A percentile compares a stretch with the other conserved stretches of the same genome.
phyloP scores from a whole-genome alignment of 129 eudicot genomes.

The Arctium minus region DNA sequence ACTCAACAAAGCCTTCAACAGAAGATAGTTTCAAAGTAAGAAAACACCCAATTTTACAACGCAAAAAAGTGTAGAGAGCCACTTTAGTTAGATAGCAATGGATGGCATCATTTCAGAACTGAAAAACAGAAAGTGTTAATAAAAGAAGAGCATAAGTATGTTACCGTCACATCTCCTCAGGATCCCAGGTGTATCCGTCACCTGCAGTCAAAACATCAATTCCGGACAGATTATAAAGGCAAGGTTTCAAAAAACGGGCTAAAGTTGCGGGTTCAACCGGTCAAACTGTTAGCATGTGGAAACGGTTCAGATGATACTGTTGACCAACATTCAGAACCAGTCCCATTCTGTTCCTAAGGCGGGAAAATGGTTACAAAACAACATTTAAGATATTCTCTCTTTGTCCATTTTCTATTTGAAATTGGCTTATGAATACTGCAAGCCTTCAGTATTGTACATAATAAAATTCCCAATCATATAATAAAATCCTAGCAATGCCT shows the following conservation, averaged over 20 bases:
- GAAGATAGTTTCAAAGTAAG: background rate
- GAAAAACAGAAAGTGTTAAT: background rate
- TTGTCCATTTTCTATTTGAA: no score
- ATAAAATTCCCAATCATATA: no score
- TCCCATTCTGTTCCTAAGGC: no score
- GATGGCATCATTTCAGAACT: background rate
- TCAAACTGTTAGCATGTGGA: background rate
- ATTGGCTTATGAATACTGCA: no score
- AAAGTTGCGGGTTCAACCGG: background rate
- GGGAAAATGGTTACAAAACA: no score
- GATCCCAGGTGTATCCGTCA: slow-evolving; percentile 95
- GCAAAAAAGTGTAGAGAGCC: background rate
- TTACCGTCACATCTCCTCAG: slow-evolving; percentile 87
- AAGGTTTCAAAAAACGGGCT: background rate
- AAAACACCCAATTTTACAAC: background rate
- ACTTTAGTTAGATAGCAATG: background rate
- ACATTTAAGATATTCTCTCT: no score
- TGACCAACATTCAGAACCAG: background rate
- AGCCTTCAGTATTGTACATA: no score
- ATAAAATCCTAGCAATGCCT: no score
- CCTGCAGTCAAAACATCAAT: slow-evolving; percentile 46
- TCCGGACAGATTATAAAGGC: background rate
- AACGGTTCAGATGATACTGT: background rate
- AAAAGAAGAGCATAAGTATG: slow-evolving; percentile 12
- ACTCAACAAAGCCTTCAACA: no score